phyloP scores from a whole-genome alignment of 805 yeast genomes.

The Kluyveromyces dobzhanskii region DNA sequence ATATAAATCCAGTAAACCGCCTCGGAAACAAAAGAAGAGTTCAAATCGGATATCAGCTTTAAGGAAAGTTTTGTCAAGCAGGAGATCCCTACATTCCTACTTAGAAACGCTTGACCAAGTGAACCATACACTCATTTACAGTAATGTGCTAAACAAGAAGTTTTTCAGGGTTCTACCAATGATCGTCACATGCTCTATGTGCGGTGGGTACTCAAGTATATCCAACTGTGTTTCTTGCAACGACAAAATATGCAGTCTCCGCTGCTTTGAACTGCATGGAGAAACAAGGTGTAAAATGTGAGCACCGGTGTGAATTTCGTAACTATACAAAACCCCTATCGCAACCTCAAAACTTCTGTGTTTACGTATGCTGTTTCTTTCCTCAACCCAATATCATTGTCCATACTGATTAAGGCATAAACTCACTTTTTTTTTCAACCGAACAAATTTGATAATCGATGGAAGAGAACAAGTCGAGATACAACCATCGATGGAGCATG shows the following conservation, averaged over 20 bases:
- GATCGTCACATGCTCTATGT: constrained; percentile 28
- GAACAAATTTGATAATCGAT: no score
- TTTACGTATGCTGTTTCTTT: no score
- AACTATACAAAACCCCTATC: no score
- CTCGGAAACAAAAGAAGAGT: constrained; percentile 23
- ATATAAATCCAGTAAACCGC: constrained; percentile 29
- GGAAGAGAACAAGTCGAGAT: no score
- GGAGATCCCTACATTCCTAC: constrained; percentile 26
- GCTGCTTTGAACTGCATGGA: constrained; percentile 26
- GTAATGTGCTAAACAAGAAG: constrained; percentile 26
- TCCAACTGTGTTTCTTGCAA: constrained; percentile 28
- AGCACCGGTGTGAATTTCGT: no score
- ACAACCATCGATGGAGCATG: no score
- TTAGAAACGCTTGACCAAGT: constrained; percentile 26
- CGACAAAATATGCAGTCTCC: constrained; percentile 26
- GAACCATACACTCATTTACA: constrained; percentile 23
- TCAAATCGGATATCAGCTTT: constrained; percentile 26
- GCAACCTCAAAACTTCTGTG: no score
- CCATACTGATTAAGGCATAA: no score
- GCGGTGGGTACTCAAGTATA: constrained; percentile 27
- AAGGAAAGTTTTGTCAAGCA: constrained; percentile 23
- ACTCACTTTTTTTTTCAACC: no score
- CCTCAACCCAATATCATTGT: no score
- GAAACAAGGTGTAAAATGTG: constrained; percentile 26
- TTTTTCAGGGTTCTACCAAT: constrained; percentile 27